Evolutionary conservation across 163 green algal species (phyloP).

Genomic region (Trebouxia gelatinosa): DNA sequence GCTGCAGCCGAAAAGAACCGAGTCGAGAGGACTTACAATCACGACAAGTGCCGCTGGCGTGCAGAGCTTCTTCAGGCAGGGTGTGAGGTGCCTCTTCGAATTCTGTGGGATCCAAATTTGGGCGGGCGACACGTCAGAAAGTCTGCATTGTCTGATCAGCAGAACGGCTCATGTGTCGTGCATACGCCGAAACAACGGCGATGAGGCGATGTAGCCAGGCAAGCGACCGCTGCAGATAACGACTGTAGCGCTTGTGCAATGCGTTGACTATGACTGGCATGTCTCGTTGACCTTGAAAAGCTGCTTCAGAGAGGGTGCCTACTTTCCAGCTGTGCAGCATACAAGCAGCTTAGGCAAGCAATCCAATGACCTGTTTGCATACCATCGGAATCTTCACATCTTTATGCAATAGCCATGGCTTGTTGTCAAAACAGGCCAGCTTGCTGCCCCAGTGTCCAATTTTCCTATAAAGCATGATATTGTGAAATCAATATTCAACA

Average conservation of each 20-base stretch:
- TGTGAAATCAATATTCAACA: too few species aligned
- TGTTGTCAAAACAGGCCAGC: not conserved
- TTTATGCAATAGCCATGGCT: not conserved
- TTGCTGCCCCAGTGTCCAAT: too few species aligned
- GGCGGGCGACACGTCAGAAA: too few species aligned
- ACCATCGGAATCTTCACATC: too few species aligned
- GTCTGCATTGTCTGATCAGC: too few species aligned
- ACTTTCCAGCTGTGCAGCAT: not conserved
- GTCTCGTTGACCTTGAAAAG: not conserved
- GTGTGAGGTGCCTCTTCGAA: not conserved
- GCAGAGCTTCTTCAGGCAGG: not conserved
- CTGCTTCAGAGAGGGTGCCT: not conserved
- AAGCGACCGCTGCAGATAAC: not conserved
- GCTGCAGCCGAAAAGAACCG: not conserved
- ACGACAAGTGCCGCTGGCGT: not conserved
- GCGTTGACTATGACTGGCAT: not conserved
- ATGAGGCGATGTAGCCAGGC: not conserved
- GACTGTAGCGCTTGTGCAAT: not conserved
- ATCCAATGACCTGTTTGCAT: too few species aligned
- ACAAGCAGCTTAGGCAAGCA: not conserved
- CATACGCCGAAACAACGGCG: not conserved
- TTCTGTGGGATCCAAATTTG: too few species aligned
- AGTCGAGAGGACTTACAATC: not conserved
- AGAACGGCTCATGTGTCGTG: too few species aligned
- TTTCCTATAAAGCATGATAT: not conserved